Conservation (phyloP, 2,329 filamentous ascomycete genomes). For the Colletotrichum simmondsii region DNA sequence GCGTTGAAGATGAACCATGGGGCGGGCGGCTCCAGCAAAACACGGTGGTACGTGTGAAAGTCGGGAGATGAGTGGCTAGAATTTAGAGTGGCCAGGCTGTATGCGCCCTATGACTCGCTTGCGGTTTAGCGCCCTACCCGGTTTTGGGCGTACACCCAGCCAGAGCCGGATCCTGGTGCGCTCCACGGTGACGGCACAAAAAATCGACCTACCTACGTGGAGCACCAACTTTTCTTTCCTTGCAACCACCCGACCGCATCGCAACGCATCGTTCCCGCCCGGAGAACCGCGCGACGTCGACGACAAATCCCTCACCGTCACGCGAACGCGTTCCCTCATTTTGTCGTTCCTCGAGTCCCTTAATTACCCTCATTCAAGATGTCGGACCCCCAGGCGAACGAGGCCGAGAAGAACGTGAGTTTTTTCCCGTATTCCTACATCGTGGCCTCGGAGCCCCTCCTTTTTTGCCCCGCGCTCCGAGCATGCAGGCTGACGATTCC, state of each 20-base stretch:
- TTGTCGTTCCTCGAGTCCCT: conserved; percentile 19
- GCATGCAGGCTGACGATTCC: conserved; percentile 34
- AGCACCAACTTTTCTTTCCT: conserved; percentile 33
- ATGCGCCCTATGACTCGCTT: conserved; percentile 28
- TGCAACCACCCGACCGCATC: conserved; percentile 24
- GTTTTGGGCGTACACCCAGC: conserved; percentile 24
- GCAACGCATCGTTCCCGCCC: conserved; percentile 30
- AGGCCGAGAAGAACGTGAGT: conserved; percentile 95
- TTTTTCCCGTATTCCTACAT: conserved; percentile 1
- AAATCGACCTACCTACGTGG: conserved; percentile 29
- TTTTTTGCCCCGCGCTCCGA: conserved; percentile 33
- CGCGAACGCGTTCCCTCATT: conserved; percentile 32
- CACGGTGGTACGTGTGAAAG: conserved; percentile 12
- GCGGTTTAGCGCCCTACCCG: conserved; percentile 32
- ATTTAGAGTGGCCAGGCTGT: conserved; percentile 11
- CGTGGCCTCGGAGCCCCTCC: conserved; percentile 29
- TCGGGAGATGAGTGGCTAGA: neutral
- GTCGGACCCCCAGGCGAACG: conserved; percentile 87
- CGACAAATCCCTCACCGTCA: conserved; percentile 28
- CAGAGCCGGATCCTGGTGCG: conserved; percentile 25
- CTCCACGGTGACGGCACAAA: conserved; percentile 29
- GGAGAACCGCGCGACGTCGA: conserved; percentile 31
- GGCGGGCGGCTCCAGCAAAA: neutral
- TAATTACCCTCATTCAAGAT: conserved; percentile 67
- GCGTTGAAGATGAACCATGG: conserved; percentile 1